phyloP scores from a whole-genome alignment of 768 basidiomycete species.

The Pisolithus tinctorius region DNA sequence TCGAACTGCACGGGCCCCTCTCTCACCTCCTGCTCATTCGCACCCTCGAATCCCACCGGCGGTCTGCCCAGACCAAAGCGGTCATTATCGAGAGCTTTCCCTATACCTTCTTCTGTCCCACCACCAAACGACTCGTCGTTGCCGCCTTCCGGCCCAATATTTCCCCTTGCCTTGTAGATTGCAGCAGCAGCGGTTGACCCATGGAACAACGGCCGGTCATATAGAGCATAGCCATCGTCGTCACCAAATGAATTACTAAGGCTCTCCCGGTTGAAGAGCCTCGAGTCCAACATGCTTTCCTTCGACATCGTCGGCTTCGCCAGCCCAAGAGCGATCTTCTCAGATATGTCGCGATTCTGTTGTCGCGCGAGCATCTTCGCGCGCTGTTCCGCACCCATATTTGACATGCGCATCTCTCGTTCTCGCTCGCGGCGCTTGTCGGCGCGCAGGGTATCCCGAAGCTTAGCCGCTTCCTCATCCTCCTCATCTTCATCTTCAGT shows the following conservation, averaged over 20 bases:
- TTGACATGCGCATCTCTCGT: constrained; percentile 96
- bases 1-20: constrained; percentile 98
- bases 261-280: constrained; percentile 95
- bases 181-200: constrained; percentile 96
- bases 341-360: constrained; percentile 98
- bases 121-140: constrained; percentile 92
- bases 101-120: constrained; percentile 93
- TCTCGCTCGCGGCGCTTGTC: constrained; percentile 94
- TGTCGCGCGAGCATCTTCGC: constrained; percentile 94
- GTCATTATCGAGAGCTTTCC: constrained; percentile 85
- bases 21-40: constrained; percentile 72
- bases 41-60: constrained; percentile 85
- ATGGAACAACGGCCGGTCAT: constrained; percentile 93
- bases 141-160: constrained; percentile 59
- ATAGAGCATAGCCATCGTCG: constrained; percentile 90
- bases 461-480: constrained; percentile 78
- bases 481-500: constrained; percentile 55
- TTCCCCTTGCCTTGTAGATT: constrained; percentile 96
- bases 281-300: constrained; percentile 95
- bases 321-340: constrained; percentile 95
- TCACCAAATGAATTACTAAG: constrained; percentile 76
- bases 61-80: constrained; percentile 87
- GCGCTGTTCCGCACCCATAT: constrained; percentile 96
- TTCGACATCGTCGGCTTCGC: constrained; percentile 96
- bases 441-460: constrained; percentile 84